phyloP scores from a whole-genome alignment of 2,329 filamentous ascomycete species.

The Phaeosphaeriaceae sp. region DNA sequence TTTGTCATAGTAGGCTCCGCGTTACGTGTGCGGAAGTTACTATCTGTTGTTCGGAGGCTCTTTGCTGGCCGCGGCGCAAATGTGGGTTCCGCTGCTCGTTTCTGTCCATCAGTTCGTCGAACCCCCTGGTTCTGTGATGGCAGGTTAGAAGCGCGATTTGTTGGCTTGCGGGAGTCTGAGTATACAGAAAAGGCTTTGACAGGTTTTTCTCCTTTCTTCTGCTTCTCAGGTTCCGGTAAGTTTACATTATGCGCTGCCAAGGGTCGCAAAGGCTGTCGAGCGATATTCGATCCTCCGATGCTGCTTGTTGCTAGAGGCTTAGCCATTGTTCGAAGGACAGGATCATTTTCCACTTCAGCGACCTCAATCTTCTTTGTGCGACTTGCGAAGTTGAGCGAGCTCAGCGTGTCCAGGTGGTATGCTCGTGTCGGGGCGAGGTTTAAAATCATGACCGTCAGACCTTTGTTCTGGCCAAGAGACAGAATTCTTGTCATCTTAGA shows the following conservation, averaged over 20 bases:
- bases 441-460: constrained; percentile 94
- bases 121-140: constrained; percentile 42
- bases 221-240: constrained; percentile 59
- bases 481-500: constrained; percentile 97
- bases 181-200: constrained; percentile 87
- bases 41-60: constrained; percentile 43
- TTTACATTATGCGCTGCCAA: constrained; percentile 78
- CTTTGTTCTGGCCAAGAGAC: constrained; percentile 91
- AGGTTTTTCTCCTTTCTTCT: constrained; percentile 69
- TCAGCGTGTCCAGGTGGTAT: constrained; percentile 92
- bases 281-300: constrained; percentile 48
- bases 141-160: constrained; percentile 34
- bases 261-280: constrained; percentile 79
- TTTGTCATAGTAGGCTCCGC: constrained; percentile 54
- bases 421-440: constrained; percentile 90
- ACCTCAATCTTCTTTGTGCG: constrained; percentile 96
- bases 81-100: constrained; percentile 51
- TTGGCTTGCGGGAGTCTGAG: constrained; percentile 63
- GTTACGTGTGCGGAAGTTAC: constrained; percentile 35
- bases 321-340: constrained; percentile 67
- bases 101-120: constrained; percentile 50
- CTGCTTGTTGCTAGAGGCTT: constrained; percentile 47
- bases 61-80: constrained; percentile 50
- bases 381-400: constrained; percentile 93
- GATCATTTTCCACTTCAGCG: constrained; percentile 93